These are phyloP conservation scores for Leccinellum rugosiceps DNA, from an alignment of 768 basidiomycete genomes.

Conservation along the genomic window DNA sequence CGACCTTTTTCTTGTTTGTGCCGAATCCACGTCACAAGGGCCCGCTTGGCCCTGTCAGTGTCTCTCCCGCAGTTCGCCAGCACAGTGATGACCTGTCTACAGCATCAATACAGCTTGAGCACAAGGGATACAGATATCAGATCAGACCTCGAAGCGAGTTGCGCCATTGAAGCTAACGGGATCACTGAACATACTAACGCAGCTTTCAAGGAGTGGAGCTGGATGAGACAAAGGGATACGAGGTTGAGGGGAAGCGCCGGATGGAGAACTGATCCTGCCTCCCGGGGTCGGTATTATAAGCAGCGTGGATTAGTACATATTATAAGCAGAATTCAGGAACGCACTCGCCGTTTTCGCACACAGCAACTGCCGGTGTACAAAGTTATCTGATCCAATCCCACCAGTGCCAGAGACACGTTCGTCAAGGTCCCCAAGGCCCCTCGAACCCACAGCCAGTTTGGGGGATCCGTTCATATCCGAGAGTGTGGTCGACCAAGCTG, in stretches of 20 bases:
- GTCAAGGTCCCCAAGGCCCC: slow-evolving; percentile 7
- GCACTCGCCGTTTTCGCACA: slow-evolving; percentile 4
- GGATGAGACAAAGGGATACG: not conserved
- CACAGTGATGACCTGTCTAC: slow-evolving; percentile 28
- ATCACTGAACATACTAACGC: slow-evolving; percentile 21
- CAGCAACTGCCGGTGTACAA: slow-evolving; percentile 13
- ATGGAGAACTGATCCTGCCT: not conserved
- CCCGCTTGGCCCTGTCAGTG: slow-evolving; percentile 24
- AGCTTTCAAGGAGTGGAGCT: not conserved
- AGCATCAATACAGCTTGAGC: not conserved
- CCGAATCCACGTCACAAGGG: slow-evolving; percentile 29
- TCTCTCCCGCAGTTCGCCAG: slow-evolving; percentile 34
- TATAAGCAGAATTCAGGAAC: slow-evolving; percentile 18
- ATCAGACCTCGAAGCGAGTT: slow-evolving; percentile 28
- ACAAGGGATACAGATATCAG: not conserved
- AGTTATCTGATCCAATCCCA: slow-evolving; percentile 15
- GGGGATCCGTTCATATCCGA: not conserved
- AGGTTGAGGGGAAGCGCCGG: slow-evolving; percentile 1
- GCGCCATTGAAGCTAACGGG: slow-evolving; percentile 26
- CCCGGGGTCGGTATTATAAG: slow-evolving; percentile 7
- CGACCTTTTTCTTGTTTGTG: slow-evolving; percentile 30
- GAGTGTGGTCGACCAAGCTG: not conserved
- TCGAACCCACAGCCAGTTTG: not conserved
- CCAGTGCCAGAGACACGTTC: slow-evolving; percentile 7
- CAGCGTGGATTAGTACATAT: not conserved